Percentiles rank a stretch among this genome's conserved stretches.
Conservation (phyloP, 495 filamentous ascomycete species). For the Penicillium argentinense region DNA sequence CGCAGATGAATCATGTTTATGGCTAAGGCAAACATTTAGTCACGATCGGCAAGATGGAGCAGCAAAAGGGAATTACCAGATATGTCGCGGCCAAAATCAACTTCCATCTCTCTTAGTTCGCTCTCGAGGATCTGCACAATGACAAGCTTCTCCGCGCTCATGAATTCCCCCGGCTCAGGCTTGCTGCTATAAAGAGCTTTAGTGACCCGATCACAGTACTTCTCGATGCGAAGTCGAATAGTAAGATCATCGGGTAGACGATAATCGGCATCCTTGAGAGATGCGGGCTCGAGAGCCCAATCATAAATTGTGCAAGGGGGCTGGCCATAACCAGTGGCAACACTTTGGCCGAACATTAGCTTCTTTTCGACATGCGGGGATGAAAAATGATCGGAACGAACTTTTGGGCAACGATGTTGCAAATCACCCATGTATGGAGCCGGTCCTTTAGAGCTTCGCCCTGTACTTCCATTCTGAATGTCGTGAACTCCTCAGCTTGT, state of each 20-base stretch:
- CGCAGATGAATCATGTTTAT: slow-evolving; percentile 53
- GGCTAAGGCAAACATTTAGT: slow-evolving; percentile 58
- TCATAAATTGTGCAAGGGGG: slow-evolving; percentile 84
- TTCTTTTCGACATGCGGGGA: background rate
- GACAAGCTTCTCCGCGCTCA: slow-evolving; percentile 69
- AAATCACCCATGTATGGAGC: slow-evolving; percentile 86
- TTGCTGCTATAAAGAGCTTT: slow-evolving; percentile 83
- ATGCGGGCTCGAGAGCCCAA: slow-evolving; percentile 71
- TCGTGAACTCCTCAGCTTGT: slow-evolving; percentile 87
- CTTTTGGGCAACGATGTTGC: slow-evolving; percentile 88
- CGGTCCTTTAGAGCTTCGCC: slow-evolving; percentile 84
- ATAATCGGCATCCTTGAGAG: slow-evolving; percentile 63
- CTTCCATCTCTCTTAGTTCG: slow-evolving; percentile 55
- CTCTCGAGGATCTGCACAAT: slow-evolving; percentile 57
- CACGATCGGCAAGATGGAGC: slow-evolving; percentile 58
- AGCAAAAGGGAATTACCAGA: slow-evolving; percentile 58
- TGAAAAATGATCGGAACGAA: slow-evolving; percentile 26
- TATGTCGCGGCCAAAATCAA: slow-evolving; percentile 43
- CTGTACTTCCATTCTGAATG: slow-evolving; percentile 75
- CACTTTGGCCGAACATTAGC: slow-evolving; percentile 47
- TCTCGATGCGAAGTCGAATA: slow-evolving; percentile 75
- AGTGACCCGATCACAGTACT: slow-evolving; percentile 82
- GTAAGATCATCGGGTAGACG: slow-evolving; percentile 65
- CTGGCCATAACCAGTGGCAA: slow-evolving; percentile 89
- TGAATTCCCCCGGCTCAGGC: slow-evolving; percentile 70